Percentiles rank a stretch among this genome's conserved stretches.
phyloP scores from a whole-genome alignment of 2,329 filamentous ascomycete species.

The Sclerotinia subarctica region DNA sequence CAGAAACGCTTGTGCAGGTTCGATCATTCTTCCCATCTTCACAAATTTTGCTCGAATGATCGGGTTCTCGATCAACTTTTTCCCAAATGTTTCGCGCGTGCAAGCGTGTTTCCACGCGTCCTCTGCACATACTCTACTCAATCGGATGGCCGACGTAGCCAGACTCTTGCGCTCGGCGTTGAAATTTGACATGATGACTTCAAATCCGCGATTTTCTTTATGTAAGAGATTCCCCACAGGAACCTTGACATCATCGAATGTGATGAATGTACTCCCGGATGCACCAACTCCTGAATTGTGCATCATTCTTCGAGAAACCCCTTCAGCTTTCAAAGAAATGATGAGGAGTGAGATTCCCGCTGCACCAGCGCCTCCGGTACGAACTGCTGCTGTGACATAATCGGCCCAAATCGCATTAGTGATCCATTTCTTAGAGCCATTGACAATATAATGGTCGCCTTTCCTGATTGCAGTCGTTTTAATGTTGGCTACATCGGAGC shows the following conservation, averaged over 20 bases:
- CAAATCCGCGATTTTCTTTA: slow-evolving; percentile 53
- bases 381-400: slow-evolving; percentile 60
- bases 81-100: slow-evolving; percentile 56
- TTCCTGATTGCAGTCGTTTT: slow-evolving; percentile 55
- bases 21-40: slow-evolving; percentile 57
- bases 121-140: slow-evolving; percentile 54
- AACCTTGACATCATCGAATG: slow-evolving; percentile 54
- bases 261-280: slow-evolving; percentile 54
- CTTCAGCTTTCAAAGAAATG: slow-evolving; percentile 49
- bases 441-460: slow-evolving; percentile 57
- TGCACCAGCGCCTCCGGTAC: slow-evolving; percentile 54
- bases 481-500: slow-evolving; percentile 63
- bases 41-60: slow-evolving; percentile 59
- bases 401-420: slow-evolving; percentile 60
- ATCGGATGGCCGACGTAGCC: slow-evolving; percentile 53
- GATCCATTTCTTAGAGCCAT: slow-evolving; percentile 67
- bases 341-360: slow-evolving; percentile 56
- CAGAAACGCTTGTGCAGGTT: slow-evolving; percentile 58
- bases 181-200: slow-evolving; percentile 58
- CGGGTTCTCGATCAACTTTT: slow-evolving; percentile 54
- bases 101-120: slow-evolving; percentile 52
- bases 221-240: slow-evolving; percentile 53
- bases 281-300: slow-evolving; percentile 65
- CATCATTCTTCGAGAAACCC: slow-evolving; percentile 54
- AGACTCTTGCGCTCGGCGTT: slow-evolving; percentile 59